Conservation (phyloP, 2,329 filamentous ascomycete genomes). For the Botryotinia globosa region DNA sequence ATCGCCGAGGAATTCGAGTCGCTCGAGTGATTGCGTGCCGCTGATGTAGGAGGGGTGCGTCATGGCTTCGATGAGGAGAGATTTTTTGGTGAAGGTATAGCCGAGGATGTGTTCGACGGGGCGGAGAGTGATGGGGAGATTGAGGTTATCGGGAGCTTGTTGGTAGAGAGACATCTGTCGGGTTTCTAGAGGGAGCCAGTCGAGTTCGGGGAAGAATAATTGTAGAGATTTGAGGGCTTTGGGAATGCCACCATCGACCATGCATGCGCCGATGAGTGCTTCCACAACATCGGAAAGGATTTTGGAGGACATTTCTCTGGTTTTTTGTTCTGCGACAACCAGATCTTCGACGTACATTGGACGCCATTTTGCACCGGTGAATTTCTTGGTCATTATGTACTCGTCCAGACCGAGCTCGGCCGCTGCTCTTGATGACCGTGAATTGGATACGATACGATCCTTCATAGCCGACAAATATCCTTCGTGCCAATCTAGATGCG, state of each 20-base stretch:
- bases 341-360: conserved; percentile 56
- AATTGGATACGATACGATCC: conserved; percentile 70
- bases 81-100: conserved; percentile 66
- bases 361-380: conserved; percentile 70
- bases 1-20: conserved; percentile 86
- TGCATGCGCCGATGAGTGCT: conserved; percentile 75
- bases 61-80: conserved; percentile 72
- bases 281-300: conserved; percentile 85
- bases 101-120: conserved; percentile 65
- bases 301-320: conserved; percentile 63
- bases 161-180: conserved; percentile 47
- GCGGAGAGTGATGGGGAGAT: conserved; percentile 40
- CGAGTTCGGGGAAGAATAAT: conserved; percentile 60
- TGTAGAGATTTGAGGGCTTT: conserved; percentile 64
- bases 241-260: conserved; percentile 62
- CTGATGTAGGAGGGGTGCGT: conserved; percentile 66
- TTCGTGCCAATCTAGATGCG: conserved; percentile 68
- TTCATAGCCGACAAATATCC: conserved; percentile 69
- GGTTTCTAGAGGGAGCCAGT: conserved; percentile 50
- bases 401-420: conserved; percentile 62
- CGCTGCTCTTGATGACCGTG: conserved; percentile 64
- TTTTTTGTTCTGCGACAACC: conserved; percentile 24
- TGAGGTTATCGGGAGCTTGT: conserved; percentile 39
- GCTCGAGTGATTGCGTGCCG: conserved; percentile 57
- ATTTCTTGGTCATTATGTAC: conserved; percentile 67